Percentiles rank a stretch among this genome's conserved stretches.
phyloP scores from a whole-genome alignment of 495 filamentous ascomycete species.

The Neurospora sp. region DNA sequence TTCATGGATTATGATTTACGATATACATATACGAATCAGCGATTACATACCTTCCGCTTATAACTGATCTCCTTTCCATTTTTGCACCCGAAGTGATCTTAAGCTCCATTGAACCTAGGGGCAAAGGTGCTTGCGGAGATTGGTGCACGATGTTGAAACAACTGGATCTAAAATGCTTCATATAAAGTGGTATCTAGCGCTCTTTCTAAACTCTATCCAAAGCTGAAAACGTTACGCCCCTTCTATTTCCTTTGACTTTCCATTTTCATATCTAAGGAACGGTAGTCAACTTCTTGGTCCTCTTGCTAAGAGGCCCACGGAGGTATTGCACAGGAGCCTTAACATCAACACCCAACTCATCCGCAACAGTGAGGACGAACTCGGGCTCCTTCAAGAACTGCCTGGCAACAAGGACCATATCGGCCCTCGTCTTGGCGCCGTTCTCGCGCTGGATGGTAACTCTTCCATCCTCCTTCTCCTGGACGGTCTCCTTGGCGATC shows the following conservation, averaged over 20 bases:
- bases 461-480: slow-evolving; percentile 6
- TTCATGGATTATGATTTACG: neutral
- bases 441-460: slow-evolving; percentile 34
- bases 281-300: slow-evolving; percentile 8
- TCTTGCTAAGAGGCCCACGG: slow-evolving; percentile 15
- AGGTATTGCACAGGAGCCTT: slow-evolving; percentile 46
- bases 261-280: neutral
- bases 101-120: too few relatives aligned
- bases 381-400: slow-evolving; percentile 61
- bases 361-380: slow-evolving; percentile 52
- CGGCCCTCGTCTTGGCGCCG: slow-evolving; percentile 42
- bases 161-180: neutral
- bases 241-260: neutral
- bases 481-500: slow-evolving; percentile 38
- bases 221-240: neutral
- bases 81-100: too few relatives aligned
- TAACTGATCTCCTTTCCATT: too few relatives aligned
- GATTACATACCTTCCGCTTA: neutral
- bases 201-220: neutral
- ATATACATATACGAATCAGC: neutral
- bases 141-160: neutral
- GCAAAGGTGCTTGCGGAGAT: too few relatives aligned
- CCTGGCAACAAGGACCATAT: slow-evolving; percentile 53
- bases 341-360: slow-evolving; percentile 49
- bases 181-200: neutral